Base-by-base conservation (phyloP, 495 filamentous ascomycete genomes). In the Evansstolkia leycettana region DNA sequence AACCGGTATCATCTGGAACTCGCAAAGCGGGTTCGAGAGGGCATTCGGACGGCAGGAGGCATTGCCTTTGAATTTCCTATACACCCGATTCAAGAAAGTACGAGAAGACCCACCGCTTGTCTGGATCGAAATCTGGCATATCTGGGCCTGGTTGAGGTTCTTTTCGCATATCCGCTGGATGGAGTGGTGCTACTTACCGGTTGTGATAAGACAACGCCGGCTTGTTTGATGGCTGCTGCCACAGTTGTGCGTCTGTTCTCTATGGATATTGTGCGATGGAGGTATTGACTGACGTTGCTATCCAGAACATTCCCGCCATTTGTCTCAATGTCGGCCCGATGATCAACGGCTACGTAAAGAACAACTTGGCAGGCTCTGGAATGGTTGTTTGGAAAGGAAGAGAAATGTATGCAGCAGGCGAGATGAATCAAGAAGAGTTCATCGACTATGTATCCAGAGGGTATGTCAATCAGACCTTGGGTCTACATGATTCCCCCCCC, bases 171-270 rank as follows among this genome's bases (percentile, higher is more conserved):
- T 46, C 65, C 65, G 2, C 52, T 73, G 34, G 69, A 73, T 42
- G 69, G 68, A 7, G 67, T 73, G 13, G 68, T 73, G 11, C 43
- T 73, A 18, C 53, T 73, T 40, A 72, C 70, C 0, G 70, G 70
- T n/a, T 73, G 70, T 51, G 70, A 73, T 39, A 73, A 73, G 51
- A 73, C 67, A 6, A 72, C 67, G 0, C 70, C 70, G 17, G 70
- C 68, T 15, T 63, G 57, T 37, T 50, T 73, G 34, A 73, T 73
- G 68, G 68, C 70, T n/a, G 67, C 66, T 14, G 68, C 65, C 33
- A 70, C 68, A n/a, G 57, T 73, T 41, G 63, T 67, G 37, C 23
- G 63, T 58, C 12, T 31, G 10, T 34, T 37, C 20, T 9, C 9
- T 29, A 5, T 29, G 28, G 5, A 5, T n/a, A n/a, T 29, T n/a